phyloP scores from a whole-genome alignment of 2,329 filamentous ascomycete species.

The Diaporthe vexans region DNA sequence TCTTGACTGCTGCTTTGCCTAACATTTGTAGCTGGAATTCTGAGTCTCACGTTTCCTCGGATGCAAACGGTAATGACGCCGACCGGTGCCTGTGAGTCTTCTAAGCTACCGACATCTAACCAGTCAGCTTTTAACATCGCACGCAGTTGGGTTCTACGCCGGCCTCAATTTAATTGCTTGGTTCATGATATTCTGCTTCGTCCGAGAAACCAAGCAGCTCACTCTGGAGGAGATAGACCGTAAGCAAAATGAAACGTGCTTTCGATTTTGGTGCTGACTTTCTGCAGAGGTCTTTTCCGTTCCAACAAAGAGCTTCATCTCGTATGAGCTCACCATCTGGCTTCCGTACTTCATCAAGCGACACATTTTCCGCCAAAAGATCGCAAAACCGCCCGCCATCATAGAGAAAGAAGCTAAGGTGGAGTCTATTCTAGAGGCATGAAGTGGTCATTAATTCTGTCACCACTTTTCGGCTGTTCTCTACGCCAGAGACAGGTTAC shows the following conservation, averaged over 20 bases:
- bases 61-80: conserved; percentile 52
- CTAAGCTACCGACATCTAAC: background rate
- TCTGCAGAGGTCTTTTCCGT: conserved; percentile 51
- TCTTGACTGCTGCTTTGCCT: background rate
- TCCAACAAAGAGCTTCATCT: conserved; percentile 50
- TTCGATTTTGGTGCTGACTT: background rate
- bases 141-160: conserved; percentile 69
- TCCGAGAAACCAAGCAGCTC: conserved; percentile 72
- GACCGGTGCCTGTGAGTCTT: conserved; percentile 49
- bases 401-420: conserved; percentile 43
- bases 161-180: conserved; percentile 69
- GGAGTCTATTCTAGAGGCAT: conserved; percentile 6
- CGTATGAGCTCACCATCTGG: conserved; percentile 51
- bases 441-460: background rate
- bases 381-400: conserved; percentile 51
- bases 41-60: conserved; percentile 47
- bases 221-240: conserved; percentile 71
- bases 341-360: conserved; percentile 56
- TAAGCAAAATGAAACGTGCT: background rate
- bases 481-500: background rate
- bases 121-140: conserved; percentile 43
- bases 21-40: conserved; percentile 41
- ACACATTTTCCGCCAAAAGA: conserved; percentile 52
- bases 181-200: conserved; percentile 68
- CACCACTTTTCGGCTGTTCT: background rate